phyloP scores from a whole-genome alignment of 352 stramenopile species.

The Saprolegnia diclina region DNA sequence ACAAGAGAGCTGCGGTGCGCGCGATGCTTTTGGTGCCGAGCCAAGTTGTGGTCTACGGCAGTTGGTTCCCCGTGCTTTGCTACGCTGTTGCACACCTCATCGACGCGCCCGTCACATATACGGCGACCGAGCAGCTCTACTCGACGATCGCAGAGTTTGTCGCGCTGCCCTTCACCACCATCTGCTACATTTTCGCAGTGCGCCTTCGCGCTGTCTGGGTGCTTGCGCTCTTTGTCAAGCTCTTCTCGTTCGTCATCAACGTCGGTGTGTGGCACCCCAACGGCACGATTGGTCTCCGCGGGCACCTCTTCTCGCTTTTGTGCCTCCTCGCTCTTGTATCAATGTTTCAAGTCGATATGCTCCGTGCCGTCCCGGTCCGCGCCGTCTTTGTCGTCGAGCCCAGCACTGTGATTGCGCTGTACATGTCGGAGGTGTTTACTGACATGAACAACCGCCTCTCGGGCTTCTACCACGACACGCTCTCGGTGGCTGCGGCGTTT shows the following conservation, averaged over 20 bases:
- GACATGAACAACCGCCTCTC: slow-evolving; percentile 8
- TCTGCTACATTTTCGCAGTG: slow-evolving; percentile 29
- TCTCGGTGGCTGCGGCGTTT: not conserved
- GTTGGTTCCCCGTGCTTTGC: slow-evolving; percentile 37
- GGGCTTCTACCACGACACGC: slow-evolving; percentile 5
- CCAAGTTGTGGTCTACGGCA: slow-evolving; percentile 51
- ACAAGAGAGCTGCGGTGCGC: slow-evolving; percentile 16
- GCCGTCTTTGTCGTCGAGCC: slow-evolving; percentile 11
- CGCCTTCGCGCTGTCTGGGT: slow-evolving; percentile 52
- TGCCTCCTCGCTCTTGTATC: slow-evolving; percentile 14
- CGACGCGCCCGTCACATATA: slow-evolving; percentile 39
- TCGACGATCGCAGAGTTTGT: slow-evolving; percentile 32
- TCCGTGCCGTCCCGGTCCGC: slow-evolving; percentile 7
- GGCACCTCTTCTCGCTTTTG: slow-evolving; percentile 6
- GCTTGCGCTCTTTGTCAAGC: slow-evolving; percentile 34
- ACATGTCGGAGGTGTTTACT: slow-evolving; percentile 13
- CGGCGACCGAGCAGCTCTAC: slow-evolving; percentile 34
- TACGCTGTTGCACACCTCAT: slow-evolving; percentile 45
- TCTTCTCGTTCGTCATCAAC: slow-evolving; percentile 28
- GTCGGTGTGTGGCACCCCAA: slow-evolving; percentile 9
- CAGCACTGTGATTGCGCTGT: slow-evolving; percentile 15
- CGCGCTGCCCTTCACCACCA: not conserved
- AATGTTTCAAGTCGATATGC: slow-evolving; percentile 9
- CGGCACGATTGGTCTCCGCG: slow-evolving; percentile 26
- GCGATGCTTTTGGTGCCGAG: slow-evolving; percentile 41